Conservation (phyloP, 1,284 basidiomycete species). For the Abortiporus biennis region DNA sequence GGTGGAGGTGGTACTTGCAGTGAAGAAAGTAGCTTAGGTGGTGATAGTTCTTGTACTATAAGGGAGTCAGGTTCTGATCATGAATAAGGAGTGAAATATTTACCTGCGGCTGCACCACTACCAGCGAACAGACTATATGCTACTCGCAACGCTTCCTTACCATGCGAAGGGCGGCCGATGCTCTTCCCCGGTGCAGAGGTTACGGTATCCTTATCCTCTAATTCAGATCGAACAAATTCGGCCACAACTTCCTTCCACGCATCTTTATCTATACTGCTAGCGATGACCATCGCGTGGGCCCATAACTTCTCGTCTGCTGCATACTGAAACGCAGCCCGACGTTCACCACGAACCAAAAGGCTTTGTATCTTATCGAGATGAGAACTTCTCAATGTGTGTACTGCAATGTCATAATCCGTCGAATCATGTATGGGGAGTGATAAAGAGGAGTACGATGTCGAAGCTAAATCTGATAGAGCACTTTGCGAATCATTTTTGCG, state of each 20-base stretch:
- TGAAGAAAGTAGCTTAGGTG: constrained; percentile 44
- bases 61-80: neutral
- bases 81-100: neutral
- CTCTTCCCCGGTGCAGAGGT: constrained; percentile 14
- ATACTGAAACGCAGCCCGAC: constrained; percentile 82
- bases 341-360: constrained; percentile 78
- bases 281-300: constrained; percentile 95
- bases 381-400: constrained; percentile 40
- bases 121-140: constrained; percentile 88
- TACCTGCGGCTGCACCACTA: constrained; percentile 66
- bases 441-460: constrained; percentile 16
- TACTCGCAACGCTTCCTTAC: constrained; percentile 71
- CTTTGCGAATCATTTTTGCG: constrained; percentile 12
- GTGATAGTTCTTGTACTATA: constrained; percentile 73
- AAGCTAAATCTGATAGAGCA: constrained; percentile 17
- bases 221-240: constrained; percentile 81
- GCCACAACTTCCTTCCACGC: constrained; percentile 89
- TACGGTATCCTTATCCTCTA: constrained; percentile 39
- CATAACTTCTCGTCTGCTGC: constrained; percentile 87
- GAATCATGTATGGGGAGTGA: constrained; percentile 14
- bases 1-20: constrained; percentile 35
- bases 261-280: constrained; percentile 90
- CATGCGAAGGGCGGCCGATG: constrained; percentile 33
- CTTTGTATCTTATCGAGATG: constrained; percentile 76
- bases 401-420: constrained; percentile 18